phyloP scores from a whole-genome alignment of 1,284 basidiomycete genomes.

The Malassezia yamatoensis region DNA sequence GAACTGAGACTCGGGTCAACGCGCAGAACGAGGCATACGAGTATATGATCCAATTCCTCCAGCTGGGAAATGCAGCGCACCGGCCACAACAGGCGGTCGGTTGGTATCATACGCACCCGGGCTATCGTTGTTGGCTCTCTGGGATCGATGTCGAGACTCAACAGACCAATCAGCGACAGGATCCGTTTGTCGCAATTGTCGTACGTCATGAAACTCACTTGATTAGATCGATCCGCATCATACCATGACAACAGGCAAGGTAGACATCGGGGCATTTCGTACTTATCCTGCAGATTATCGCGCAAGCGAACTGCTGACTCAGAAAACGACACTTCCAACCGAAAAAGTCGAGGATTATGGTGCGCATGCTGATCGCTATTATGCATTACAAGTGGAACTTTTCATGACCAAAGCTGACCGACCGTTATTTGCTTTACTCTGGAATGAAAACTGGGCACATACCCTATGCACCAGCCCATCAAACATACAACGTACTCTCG shows the following conservation, averaged over 20 bases:
- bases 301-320: constrained; percentile 53
- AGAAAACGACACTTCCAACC: constrained; percentile 62
- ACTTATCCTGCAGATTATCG: constrained; percentile 69
- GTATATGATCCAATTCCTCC: constrained; percentile 91
- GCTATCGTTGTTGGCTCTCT: constrained; percentile 97
- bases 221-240: constrained; percentile 88
- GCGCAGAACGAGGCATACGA: constrained; percentile 92
- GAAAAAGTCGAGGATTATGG: constrained; percentile 53
- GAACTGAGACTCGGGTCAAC: constrained; percentile 97
- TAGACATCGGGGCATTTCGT: constrained; percentile 95
- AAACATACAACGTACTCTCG: constrained; percentile 50
- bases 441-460: constrained; percentile 99
- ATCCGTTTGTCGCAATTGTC: constrained; percentile 94
- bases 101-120: constrained; percentile 99
- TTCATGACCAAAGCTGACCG: constrained; percentile 84
- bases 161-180: constrained; percentile 83
- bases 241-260: constrained; percentile 91
- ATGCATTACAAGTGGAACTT: constrained; percentile 81
- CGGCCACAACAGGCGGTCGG: constrained; percentile 80
- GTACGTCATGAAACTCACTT: constrained; percentile 52
- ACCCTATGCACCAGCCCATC: constrained; percentile 66
- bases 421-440: constrained; percentile 73
- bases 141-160: constrained; percentile 97
- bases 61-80: constrained; percentile 67
- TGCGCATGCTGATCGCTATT: constrained; percentile 94